These are phyloP conservation scores for Emergomyces africanus DNA, from an alignment of 2,329 filamentous ascomycete species.

Conservation along the genomic window DNA sequence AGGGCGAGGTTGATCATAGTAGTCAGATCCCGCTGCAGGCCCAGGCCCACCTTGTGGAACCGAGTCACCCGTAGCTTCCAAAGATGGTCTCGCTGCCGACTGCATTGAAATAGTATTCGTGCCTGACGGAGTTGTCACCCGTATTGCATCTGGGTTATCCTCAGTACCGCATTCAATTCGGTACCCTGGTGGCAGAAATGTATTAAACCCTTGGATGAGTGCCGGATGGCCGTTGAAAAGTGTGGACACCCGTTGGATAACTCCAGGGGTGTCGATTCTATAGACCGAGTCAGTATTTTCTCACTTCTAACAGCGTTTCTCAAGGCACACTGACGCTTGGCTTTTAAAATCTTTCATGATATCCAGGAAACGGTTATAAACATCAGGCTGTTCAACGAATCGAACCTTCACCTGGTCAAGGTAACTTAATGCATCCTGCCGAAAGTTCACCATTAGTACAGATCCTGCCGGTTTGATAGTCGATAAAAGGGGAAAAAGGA, in stretches of 20 bases:
- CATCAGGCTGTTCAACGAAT: slow-evolving; percentile 91
- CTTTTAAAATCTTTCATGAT: slow-evolving; percentile 99
- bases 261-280: slow-evolving; percentile 88
- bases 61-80: slow-evolving; percentile 22
- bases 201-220: slow-evolving; percentile 96
- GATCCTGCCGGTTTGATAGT: background rate
- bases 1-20: slow-evolving; percentile 28
- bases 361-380: slow-evolving; percentile 92
- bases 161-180: slow-evolving; percentile 91
- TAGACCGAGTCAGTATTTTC: slow-evolving; percentile 12
- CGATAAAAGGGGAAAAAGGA: background rate
- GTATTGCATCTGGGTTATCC: slow-evolving; percentile 88
- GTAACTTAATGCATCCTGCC: slow-evolving; percentile 77
- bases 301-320: background rate
- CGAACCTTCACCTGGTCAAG: slow-evolving; percentile 97
- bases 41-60: slow-evolving; percentile 20
- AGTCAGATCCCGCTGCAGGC: slow-evolving; percentile 24
- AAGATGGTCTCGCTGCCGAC: slow-evolving; percentile 23
- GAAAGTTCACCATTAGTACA: slow-evolving; percentile 23
- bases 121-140: slow-evolving; percentile 95
- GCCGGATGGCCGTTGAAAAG: slow-evolving; percentile 93
- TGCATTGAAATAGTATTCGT: slow-evolving; percentile 86
- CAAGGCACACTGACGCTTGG: slow-evolving; percentile 57
- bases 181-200: slow-evolving; percentile 89
- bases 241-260: slow-evolving; percentile 91